Conservation (phyloP, 2,329 filamentous ascomycete genomes). For the Curvularia sp. region DNA sequence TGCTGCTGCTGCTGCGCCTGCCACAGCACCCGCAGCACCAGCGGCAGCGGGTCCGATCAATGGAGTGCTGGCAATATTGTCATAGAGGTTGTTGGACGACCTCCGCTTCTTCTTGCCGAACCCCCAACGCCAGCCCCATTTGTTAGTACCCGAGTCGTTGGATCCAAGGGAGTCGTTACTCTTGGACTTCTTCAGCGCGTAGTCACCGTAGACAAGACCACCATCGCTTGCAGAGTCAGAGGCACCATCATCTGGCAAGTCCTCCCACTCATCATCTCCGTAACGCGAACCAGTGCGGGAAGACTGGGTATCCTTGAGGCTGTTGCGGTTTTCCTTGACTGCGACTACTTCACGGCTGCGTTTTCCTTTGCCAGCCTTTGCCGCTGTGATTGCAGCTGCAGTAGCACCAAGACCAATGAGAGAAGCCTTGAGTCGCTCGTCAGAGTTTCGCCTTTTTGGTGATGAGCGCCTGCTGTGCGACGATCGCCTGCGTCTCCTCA, state of each 20-base stretch:
- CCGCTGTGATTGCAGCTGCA: slow-evolving; percentile 57
- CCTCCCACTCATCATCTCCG: slow-evolving; percentile 60
- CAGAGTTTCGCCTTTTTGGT: slow-evolving; percentile 50
- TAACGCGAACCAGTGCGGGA: slow-evolving; percentile 36
- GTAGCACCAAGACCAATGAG: slow-evolving; percentile 58
- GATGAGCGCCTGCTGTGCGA: slow-evolving; percentile 14
- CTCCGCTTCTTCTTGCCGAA: slow-evolving; percentile 56
- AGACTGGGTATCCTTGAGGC: slow-evolving; percentile 30
- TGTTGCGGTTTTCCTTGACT: slow-evolving; percentile 43
- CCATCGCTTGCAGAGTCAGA: slow-evolving; percentile 60
- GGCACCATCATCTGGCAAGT: slow-evolving; percentile 47
- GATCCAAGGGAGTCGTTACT: slow-evolving; percentile 63
- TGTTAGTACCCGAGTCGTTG: slow-evolving; percentile 61
- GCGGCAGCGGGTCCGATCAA: slow-evolving; percentile 51
- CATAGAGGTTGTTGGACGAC: slow-evolving; percentile 46
- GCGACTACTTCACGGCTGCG: slow-evolving; percentile 45
- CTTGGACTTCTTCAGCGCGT: slow-evolving; percentile 46
- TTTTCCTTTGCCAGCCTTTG: slow-evolving; percentile 46
- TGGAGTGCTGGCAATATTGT: slow-evolving; percentile 47
- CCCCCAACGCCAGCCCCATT: slow-evolving; percentile 69
- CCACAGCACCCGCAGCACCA: slow-evolving; percentile 45
- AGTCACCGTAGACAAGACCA: slow-evolving; percentile 67
- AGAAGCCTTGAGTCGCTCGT: slow-evolving; percentile 57
- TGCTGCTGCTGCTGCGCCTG: slow-evolving; percentile 53
- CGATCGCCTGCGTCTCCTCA: slow-evolving; percentile 32